Percentiles rank a stretch among this genome's conserved stretches.
Conservation (phyloP, 106 monocot genomes). For the Chionographis japonica region DNA sequence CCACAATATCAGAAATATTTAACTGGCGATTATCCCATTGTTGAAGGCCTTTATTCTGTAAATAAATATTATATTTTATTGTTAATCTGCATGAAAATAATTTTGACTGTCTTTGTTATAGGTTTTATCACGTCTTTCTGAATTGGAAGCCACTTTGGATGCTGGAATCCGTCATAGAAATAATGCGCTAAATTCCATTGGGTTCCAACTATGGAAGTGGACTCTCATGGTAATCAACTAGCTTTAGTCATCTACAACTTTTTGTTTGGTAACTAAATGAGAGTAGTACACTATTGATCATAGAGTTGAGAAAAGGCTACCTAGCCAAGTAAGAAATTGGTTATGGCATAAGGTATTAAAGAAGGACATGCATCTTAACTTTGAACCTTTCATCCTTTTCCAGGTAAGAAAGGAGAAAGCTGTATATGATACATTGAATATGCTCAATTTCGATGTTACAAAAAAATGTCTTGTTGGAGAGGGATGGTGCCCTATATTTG, state of each 20-base stretch:
- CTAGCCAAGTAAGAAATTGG: too few relatives aligned
- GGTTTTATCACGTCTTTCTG: constrained; percentile 87
- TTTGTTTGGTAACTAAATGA: not conserved
- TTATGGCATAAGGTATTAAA: not conserved
- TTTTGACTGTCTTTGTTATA: constrained; percentile 13
- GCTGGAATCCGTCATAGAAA: constrained; percentile 96
- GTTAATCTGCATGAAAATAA: not conserved
- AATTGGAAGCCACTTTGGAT: constrained; percentile 88
- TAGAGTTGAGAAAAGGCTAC: not conserved
- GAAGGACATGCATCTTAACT: not conserved
- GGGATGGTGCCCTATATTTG: constrained; percentile 94
- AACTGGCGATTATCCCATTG: too few relatives aligned
- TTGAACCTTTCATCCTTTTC: not conserved
- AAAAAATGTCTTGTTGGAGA: constrained; percentile 99
- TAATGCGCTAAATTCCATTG: constrained; percentile 76
- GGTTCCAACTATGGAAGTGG: constrained; percentile 74
- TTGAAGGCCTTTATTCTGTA: not conserved
- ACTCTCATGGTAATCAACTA: constrained; percentile 57
- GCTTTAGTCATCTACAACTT: not conserved
- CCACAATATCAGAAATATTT: too few relatives aligned
- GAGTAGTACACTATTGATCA: too few relatives aligned
- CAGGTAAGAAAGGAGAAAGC: constrained; percentile 97
- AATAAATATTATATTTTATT: too few relatives aligned
- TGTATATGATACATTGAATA: constrained; percentile 94
- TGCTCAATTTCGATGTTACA: constrained; percentile 98